Percentiles rank a stretch among this genome's conserved stretches.
Evolutionary conservation across 345 rosid genomes (phyloP).

Genomic region (Bruguiera sexangula): DNA sequence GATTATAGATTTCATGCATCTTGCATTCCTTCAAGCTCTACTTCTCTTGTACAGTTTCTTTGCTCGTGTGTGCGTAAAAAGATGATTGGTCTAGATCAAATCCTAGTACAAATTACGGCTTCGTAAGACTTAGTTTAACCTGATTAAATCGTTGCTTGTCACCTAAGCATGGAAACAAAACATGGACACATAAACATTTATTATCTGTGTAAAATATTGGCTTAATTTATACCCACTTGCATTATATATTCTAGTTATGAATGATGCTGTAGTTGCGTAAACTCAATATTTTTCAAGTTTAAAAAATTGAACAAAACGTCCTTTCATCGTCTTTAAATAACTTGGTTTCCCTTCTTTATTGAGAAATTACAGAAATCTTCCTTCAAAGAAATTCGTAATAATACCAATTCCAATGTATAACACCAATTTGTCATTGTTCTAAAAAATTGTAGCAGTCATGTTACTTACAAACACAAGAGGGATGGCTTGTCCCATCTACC

Average conservation of each 20-base stretch:
- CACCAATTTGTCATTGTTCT: neutral
- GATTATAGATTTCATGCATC: constrained; percentile 25
- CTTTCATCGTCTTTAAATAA: neutral
- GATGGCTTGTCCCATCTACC: no score
- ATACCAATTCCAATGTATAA: neutral
- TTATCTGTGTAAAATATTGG: constrained; percentile 7
- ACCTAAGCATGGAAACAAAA: constrained; percentile 25
- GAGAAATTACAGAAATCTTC: neutral
- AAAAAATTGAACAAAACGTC: neutral
- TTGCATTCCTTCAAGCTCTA: constrained; percentile 9
- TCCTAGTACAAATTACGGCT: constrained; percentile 27
- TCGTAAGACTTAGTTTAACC: constrained; percentile 10
- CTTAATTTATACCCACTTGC: constrained; percentile 12
- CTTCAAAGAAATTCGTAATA: neutral
- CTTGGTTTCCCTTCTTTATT: neutral
- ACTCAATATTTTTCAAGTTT: neutral
- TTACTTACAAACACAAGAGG: no score
- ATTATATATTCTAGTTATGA: neutral
- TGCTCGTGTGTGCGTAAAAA: constrained; percentile 12
- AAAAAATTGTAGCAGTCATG: neutral
- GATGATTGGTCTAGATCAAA: constrained; percentile 44
- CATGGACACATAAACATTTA: neutral
- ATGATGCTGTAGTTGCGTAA: neutral
- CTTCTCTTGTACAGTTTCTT: constrained; percentile 1
- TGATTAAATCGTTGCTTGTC: constrained; percentile 37